phyloP scores from a whole-genome alignment of 768 basidiomycete species.

The Rhizopogon roseolus region DNA sequence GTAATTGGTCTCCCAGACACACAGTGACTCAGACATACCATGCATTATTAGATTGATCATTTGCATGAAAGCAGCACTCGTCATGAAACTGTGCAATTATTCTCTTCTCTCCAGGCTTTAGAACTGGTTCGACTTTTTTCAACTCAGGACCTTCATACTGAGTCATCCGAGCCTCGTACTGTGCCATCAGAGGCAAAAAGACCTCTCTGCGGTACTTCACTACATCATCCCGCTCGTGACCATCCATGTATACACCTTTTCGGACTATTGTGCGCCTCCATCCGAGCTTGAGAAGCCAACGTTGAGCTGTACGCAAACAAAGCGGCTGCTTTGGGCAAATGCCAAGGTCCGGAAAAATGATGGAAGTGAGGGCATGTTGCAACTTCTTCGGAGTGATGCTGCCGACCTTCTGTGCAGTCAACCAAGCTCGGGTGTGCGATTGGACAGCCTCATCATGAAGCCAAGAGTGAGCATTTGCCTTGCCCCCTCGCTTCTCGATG shows the following conservation, averaged over 20 bases:
- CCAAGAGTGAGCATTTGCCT: constrained; percentile 6
- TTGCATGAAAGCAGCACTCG: no score
- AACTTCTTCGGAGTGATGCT: constrained; percentile 27
- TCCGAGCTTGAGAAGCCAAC: constrained; percentile 10
- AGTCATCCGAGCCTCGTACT: no score
- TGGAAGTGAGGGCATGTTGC: constrained; percentile 19
- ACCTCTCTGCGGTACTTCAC: no score
- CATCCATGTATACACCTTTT: constrained; percentile 12
- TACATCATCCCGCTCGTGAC: constrained; percentile 8
- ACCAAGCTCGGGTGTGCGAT: constrained; percentile 11
- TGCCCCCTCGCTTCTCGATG: constrained; percentile 23
- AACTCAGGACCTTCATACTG: no score
- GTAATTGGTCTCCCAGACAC: no score
- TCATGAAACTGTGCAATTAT: no score
- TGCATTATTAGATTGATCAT: no score
- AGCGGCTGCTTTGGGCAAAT: constrained; percentile 22
- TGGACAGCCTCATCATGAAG: constrained; percentile 6
- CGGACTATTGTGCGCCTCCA: constrained; percentile 4
- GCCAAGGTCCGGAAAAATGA: constrained; percentile 25
- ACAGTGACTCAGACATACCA: no score
- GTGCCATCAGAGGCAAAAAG: no score
- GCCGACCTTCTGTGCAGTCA: constrained; percentile 21
- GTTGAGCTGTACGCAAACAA: constrained; percentile 10
- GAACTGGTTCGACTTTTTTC: no score
- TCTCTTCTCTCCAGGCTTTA: no score